Base-by-base conservation (phyloP, 768 basidiomycete genomes). In the Naganishia antarctica region DNA sequence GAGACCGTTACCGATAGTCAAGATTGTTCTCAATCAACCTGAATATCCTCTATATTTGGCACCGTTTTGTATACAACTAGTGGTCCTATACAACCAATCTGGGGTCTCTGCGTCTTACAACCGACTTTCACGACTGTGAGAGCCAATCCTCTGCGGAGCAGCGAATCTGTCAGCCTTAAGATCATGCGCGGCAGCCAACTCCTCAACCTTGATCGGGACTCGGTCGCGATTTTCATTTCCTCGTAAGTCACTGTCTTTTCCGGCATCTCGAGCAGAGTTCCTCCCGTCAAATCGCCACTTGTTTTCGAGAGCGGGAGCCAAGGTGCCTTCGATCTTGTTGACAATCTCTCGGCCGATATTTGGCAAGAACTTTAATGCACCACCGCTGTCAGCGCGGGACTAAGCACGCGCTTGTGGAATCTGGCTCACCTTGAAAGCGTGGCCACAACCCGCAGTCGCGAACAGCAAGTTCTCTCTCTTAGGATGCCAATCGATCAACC, bases 391-490 rank as follows among this genome's bases (percentile, higher is more conserved):
- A 66, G 26, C 45, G 28, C 43, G 29, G 23, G 8, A 15, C 16
- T 2, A 13, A 8, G n/a, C 28, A 21, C 1, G 4, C 7, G 5
- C 28, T 28, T 7, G 23, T 4, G 23, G 18, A 28, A 18, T 29
- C 8, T 34, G 11, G 66, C 71, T 57, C 61, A 85, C 89, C 83
- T 93, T 92, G 81, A 84, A 92, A 0, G 85, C 90, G 76, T 93
- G 90, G 0, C 92, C 92, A 68, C 86, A 90, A 7, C 88, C 94
- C 18, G 84, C 89, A 0, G 93, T 93, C 0, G 91, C 93, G 29
- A 97, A 76, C 59, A 92, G 76, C 12, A 97, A 73, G 6, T 82
- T 82, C 4, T 69, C 48, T 26, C 80, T 76, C 15, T 76, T 74
- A 0, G 85, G 84, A 68, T 87, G 84, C 65, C 79, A 83, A 26